Evolutionary conservation across 2,329 filamentous ascomycete genomes (phyloP), one percentile per base, ranked within the genome.

Genomic region (Colletotrichum godetiae): DNA sequence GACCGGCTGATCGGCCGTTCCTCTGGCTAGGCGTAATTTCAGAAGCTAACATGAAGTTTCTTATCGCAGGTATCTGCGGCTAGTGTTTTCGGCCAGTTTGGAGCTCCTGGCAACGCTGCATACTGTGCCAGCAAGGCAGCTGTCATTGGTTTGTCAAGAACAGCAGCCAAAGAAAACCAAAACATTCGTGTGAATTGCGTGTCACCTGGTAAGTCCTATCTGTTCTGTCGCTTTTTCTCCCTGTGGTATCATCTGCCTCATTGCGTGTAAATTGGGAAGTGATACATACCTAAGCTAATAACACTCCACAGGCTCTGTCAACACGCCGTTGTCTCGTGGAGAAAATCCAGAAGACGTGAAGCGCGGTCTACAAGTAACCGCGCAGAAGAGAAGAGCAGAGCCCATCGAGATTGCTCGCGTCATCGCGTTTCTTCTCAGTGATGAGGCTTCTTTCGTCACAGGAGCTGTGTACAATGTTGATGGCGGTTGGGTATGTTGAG

Each of bases 41-140:
- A 49, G 42, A 49, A 22, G 42, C 42, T 49, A 19, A 49, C 19
- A 49, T 1, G 7, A 22, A n/a, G 19, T 19, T 22, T 10, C 11
- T 49, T 4, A n/a, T 49, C 4, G 8, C 0, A 49, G 42, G 42
- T 49, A 49, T 49, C 42, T 49, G 42, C 42, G 19, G 42, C 42
- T 1, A 49, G 42, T 49, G 42, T 49, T 5, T 49, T 49, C 19
- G 42, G 42, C n/a, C 42, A 49, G 4, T 49, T 49, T 5, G 42
- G 42, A 1, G 42, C 42, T 49, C 42, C 42, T 49, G 42, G 42
- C 31, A 77, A 82, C 58, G 80, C 75, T 7, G 80, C 81, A 29
- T 83, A 83, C 72, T 79, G 79, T 31, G 80, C 81, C 8, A 83
- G 82, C 76, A 83, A 83, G 72, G 79, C 81, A 72, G 82, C 79